Evolutionary conservation across 176 grass and related monocot species (phyloP), one percentile per base, ranked within the genome.

Genomic region (Ananas comosus): DNA sequence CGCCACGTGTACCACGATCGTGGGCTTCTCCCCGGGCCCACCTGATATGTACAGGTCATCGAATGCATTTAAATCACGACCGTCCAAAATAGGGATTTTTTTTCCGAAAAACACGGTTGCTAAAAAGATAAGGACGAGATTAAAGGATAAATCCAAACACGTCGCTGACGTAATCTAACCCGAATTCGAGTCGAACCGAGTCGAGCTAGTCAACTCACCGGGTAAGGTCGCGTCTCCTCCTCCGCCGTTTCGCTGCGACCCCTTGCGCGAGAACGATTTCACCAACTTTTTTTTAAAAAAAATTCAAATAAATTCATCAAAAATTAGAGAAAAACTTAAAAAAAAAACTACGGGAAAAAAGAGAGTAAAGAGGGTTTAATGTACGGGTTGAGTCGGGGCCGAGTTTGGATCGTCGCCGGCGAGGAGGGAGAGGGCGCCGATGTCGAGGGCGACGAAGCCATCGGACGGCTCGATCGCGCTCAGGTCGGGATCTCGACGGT

Each of bases 391-490:
- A 0, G 74, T 14, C 8, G 65, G 25, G 0, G 58, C 13, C 28
- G 70, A 74, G 1, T 81, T 75, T 18, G 58, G 51, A 13, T 2
- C 23, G 25, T 81, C 75, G 65, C 81, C 64, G 64, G 91, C 13
- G 18, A 83, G 77, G 4, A 76, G 76, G 0, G 82, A 83, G 25
- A 96, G 78, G 28, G 80, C 74, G 21, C 74, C 70, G 53, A 96
- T 77, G 73, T 96, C 80, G 21, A 96, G 82, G 12, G 88, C 72
- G 63, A 96, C 81, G 76, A 96, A 96, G 28, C 78, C 74, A 51
- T 79, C 27, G 11, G 69, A 79, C 12, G 68, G 42, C 59, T 81
- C 19, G 54, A 59, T 19, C 16, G 7, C 56, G 16, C 56, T 19
- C 54, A 4, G 2, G 19, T 21, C 54, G 4, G 2, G 14, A 2